phyloP scores from a whole-genome alignment of 108 stramenopile species.

The Pseudonitzschia multistriata region DNA sequence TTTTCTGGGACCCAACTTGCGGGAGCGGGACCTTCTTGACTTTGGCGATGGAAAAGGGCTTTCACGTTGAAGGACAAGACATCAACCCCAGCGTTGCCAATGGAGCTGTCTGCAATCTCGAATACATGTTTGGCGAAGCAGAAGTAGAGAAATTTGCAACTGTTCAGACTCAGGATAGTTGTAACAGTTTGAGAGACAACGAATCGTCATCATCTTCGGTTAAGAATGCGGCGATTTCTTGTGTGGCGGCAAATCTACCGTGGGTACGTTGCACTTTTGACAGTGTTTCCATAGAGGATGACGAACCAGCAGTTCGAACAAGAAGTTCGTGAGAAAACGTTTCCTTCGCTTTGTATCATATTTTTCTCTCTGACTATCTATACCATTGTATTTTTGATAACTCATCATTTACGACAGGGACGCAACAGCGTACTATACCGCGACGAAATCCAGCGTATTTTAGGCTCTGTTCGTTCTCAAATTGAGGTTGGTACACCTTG shows the following conservation, averaged over 20 bases:
- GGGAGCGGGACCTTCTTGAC: slow-evolving; percentile 73
- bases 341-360: background rate
- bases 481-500: slow-evolving; percentile 28
- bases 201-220: background rate
- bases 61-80: slow-evolving; percentile 54
- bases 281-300: slow-evolving; percentile 16
- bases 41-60: slow-evolving; percentile 38
- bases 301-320: background rate
- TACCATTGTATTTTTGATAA: no score
- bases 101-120: slow-evolving; percentile 48
- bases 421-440: slow-evolving; percentile 25
- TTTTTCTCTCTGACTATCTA: no score
- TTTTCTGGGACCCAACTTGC: slow-evolving; percentile 59
- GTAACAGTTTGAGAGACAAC: background rate
- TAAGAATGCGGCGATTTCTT: slow-evolving; percentile 30
- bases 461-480: slow-evolving; percentile 9
- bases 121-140: slow-evolving; percentile 33
- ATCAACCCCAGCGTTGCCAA: slow-evolving; percentile 50
- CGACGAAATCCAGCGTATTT: slow-evolving; percentile 30
- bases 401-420: slow-evolving; percentile 12
- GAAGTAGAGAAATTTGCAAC: background rate
- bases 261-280: slow-evolving; percentile 45
- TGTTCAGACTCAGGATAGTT: slow-evolving; percentile 4
- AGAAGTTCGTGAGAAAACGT: background rate
- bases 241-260: slow-evolving; percentile 63